Base-by-base conservation (phyloP, 202 grass and related monocot species). In the Zoysia matrella region DNA sequence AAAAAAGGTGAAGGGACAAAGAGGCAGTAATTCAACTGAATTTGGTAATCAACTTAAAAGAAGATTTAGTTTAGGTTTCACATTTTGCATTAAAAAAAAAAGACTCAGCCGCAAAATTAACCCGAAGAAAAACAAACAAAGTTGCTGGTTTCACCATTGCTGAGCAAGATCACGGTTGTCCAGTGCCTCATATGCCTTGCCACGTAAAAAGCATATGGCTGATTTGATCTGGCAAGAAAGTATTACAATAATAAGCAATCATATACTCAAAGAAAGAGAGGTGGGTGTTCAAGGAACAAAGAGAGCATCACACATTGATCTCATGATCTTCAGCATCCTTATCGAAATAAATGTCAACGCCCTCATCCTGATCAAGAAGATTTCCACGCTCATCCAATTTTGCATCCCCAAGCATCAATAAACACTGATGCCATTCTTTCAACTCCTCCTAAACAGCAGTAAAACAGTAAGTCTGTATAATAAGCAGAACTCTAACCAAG, bases 361-460 rank as follows among this genome's bases (percentile, higher is more conserved):
- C 79, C 89, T 95, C 92, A 77, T 91, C 90, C 57, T 93, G 87
- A 16, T 92, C 86, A 90, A 91, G 76, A 83, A 95, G 80, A 47
- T 92, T 85, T 52, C 96, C 96, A 79, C 89, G 89, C 39, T 92
- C 96, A 53, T 99, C 96, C 41, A 99, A 76, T 90, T 99, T 99
- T 11, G 96, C 93, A 85, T 99, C 93, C 18, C 96, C 92, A 45
- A 99, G 93, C 93, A 99, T 99, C 49, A 90, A 84, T 61, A 98
- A 77, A 86, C 96, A 98, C 77, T 98, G 89, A 84, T 98, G 90
- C 96, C 96, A 98, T 79, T 98, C 96, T 92, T 98, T 95, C 83
- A 98, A 65, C 49, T 98, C 92, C 80, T 95, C 96, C 89, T 95
- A 79, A 69, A 22, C 61, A 73, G 8, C 73, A 88, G 76, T 41